A percentile compares a stretch with the other conserved stretches of the same genome.
Conservation (phyloP, 2,329 filamentous ascomycete species). For the Nemania serpens region DNA sequence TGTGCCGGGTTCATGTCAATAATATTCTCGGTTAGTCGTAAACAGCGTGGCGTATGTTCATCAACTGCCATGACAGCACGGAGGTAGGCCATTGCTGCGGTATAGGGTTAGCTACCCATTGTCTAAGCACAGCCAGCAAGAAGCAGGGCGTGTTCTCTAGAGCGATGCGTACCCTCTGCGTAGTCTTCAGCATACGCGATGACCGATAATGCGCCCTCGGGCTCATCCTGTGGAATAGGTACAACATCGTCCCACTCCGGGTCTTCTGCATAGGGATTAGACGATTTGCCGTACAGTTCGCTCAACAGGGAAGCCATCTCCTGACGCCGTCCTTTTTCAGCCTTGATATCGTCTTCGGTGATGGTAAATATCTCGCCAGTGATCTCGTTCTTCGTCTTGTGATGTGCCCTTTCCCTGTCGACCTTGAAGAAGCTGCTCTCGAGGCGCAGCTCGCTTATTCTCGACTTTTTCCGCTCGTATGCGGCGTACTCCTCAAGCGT, state of each 20-base stretch:
- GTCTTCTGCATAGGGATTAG: conserved; percentile 62
- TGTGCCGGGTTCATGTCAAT: conserved; percentile 94
- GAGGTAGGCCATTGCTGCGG: conserved; percentile 81
- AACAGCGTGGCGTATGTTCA: conserved; percentile 78
- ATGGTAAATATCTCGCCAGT: conserved; percentile 22
- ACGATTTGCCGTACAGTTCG: conserved; percentile 55
- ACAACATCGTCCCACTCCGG: conserved; percentile 82
- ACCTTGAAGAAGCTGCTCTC: conserved; percentile 53
- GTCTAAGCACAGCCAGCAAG: background rate
- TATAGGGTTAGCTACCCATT: conserved; percentile 15
- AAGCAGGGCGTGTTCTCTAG: background rate
- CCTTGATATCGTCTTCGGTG: conserved; percentile 48
- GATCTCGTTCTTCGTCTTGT: conserved; percentile 29
- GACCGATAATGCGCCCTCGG: conserved; percentile 81
- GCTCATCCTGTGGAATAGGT: conserved; percentile 83
- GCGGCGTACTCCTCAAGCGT: conserved; percentile 51
- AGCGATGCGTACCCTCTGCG: conserved; percentile 64
- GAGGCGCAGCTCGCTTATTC: conserved; percentile 50
- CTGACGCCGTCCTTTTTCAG: conserved; percentile 53
- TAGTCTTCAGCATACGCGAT: conserved; percentile 93
- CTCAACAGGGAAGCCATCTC: conserved; percentile 57
- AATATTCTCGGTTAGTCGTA: conserved; percentile 84
- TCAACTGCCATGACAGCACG: conserved; percentile 89
- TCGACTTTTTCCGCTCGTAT: conserved; percentile 48
- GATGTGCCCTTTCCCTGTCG: conserved; percentile 32